Evolutionary conservation across 192 early-diverging fungal genomes (phyloP).

Genomic region (Coemansia sp.): DNA sequence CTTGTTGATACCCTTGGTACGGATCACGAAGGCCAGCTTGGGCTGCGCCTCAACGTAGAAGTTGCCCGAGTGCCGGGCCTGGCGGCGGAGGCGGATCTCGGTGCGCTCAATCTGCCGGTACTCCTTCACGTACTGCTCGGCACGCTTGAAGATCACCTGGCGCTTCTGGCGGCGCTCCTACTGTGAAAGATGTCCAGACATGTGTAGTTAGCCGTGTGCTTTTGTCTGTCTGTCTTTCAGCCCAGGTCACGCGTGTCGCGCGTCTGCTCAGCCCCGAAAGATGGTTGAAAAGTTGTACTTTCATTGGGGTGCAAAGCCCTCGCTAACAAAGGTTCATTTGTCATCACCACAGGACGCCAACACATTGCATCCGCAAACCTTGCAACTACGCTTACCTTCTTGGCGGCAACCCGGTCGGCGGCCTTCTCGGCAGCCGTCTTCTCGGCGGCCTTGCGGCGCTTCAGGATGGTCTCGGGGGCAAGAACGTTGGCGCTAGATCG

Average conservation of each 20-base stretch:
- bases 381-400: constrained; percentile 25
- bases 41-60: constrained; percentile 95
- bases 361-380: not conserved
- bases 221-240: not conserved
- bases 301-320: constrained; percentile 48
- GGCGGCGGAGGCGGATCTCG: constrained; percentile 87
- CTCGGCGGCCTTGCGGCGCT: constrained; percentile 74
- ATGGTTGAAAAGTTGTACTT: constrained; percentile 54
- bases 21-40: constrained; percentile 97
- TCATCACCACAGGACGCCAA: constrained; percentile 42
- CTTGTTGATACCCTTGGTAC: constrained; percentile 99
- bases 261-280: constrained; percentile 74
- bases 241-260: no score
- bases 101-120: constrained; percentile 85
- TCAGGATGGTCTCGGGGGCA: constrained; percentile 82
- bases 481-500: constrained; percentile 60
- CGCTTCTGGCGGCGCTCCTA: constrained; percentile 65
- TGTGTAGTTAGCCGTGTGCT: not conserved
- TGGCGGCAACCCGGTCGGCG: constrained; percentile 35
- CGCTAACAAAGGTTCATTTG: constrained; percentile 11
- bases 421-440: constrained; percentile 63
- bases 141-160: constrained; percentile 98
- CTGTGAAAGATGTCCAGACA: not conserved
- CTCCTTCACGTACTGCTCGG: constrained; percentile 97
- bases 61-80: constrained; percentile 83